Percentiles rank a stretch among this genome's conserved stretches.
phyloP scores from a whole-genome alignment of 495 filamentous ascomycete species.

The Hypoxylon crocopeplum region DNA sequence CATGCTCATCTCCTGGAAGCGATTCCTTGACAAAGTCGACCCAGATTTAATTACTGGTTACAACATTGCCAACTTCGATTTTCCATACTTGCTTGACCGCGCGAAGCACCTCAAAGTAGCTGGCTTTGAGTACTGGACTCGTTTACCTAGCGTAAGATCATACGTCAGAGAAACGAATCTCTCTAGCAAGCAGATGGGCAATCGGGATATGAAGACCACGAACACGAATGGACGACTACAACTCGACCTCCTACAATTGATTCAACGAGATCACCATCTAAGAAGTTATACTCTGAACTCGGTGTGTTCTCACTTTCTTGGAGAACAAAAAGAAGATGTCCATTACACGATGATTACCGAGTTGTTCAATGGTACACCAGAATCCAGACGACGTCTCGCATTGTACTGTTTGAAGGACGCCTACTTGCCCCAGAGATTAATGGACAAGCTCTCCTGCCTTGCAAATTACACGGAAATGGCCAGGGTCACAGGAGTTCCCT shows the following conservation, averaged over 20 bases:
- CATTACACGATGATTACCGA: conserved; percentile 99
- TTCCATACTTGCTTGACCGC: conserved; percentile 92
- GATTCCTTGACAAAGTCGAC: conserved; percentile 90
- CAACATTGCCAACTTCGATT: conserved; percentile 99
- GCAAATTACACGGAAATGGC: conserved; percentile 99
- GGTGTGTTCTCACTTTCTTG: conserved; percentile 93
- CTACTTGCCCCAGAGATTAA: conserved; percentile 89
- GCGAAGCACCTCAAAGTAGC: conserved; percentile 80
- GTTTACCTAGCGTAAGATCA: conserved; percentile 70
- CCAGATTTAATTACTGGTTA: conserved; percentile 99
- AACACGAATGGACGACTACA: conserved; percentile 95
- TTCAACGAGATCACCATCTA: conserved; percentile 93
- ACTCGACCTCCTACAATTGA: conserved; percentile 88
- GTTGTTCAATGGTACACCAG: conserved; percentile 91
- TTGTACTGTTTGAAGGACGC: conserved; percentile 99
- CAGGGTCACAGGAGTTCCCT: conserved; percentile 97
- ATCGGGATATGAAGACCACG: conserved; percentile 88
- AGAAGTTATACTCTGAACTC: conserved; percentile 98
- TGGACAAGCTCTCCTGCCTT: conserved; percentile 97
- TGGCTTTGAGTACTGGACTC: conserved; percentile 84
- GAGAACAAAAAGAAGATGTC: conserved; percentile 98
- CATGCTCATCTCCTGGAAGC: conserved; percentile 87
- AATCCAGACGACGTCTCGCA: conserved; percentile 86
- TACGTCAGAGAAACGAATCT: conserved; percentile 79
- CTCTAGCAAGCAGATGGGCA: conserved; percentile 98